Base-by-base conservation (phyloP, 2,329 filamentous ascomycete genomes). In the Epichloe elymi region DNA sequence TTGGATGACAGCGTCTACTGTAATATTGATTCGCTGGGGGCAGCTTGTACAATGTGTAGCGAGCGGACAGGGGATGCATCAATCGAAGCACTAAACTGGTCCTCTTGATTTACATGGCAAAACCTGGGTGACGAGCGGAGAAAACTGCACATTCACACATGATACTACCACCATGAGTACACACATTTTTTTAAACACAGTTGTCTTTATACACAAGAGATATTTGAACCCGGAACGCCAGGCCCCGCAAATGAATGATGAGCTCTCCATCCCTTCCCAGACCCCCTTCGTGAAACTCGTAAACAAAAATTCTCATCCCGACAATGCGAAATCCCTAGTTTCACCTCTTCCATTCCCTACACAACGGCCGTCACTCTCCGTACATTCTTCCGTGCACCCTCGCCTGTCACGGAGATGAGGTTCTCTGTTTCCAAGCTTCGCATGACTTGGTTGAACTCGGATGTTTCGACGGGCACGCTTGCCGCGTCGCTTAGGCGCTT, bases 361-460 rank as follows among this genome's bases (percentile, higher is more conserved):
- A 70, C 69, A 45, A 74, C 64, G 35, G 70, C 71, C 43, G 75
- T 86, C 43, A 95, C 79, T 60, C 89, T 80, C 61, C 91, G 80
- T 48, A 98, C 83, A 56, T 72, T 87, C 70, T 83, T 87, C 68
- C 91, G 82, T 17, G 85, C 78, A 4, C 93, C 93, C 60, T 97
- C 91, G 0, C 93, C 93, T 36, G 77, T 75, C 17, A 97, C 74
- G 68, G 86, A 86, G 52, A 96, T 75, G 35, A 79, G 72, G 0
- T 90, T 93, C 70, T 97, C 93, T 56, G 85, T 80, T 73, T 98
- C 91, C 53, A 97, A 70, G 11, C 76, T 73, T 56, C 85, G 75
- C 65, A 97, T 78, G 12, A 83, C 85, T 66, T 96, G 90, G 12
- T 80, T 78, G 65, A 98, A 93, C 65, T 97, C 91, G 10, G 74